Conservation (phyloP, 371 early-diverging fungal species). For the Mortierella sp. region DNA sequence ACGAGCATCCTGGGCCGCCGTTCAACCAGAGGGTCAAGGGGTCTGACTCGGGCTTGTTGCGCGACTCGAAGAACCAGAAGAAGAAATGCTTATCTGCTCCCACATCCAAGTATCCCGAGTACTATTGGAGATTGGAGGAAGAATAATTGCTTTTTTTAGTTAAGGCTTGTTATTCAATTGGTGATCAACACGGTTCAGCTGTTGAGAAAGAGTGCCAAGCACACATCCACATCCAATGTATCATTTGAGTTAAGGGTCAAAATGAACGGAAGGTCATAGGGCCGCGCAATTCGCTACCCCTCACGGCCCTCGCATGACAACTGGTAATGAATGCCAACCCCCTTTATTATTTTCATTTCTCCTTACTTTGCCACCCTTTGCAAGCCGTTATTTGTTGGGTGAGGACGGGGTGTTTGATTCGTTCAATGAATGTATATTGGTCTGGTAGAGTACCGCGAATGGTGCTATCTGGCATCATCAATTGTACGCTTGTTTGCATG, state of each 20-base stretch:
- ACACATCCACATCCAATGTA: background rate
- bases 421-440: background rate
- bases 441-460: background rate
- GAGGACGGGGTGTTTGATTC: background rate
- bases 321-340: background rate
- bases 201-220: background rate
- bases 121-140: slow-evolving; percentile 30
- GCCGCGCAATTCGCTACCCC: background rate
- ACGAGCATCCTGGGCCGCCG: slow-evolving; percentile 92
- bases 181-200: background rate
- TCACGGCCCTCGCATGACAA: background rate
- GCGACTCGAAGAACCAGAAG: slow-evolving; percentile 95
- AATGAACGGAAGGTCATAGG: background rate
- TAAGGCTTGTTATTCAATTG: background rate
- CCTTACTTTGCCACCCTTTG: background rate
- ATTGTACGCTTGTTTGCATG: background rate
- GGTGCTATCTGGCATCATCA: background rate
- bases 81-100: slow-evolving; percentile 78
- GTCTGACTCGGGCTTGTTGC: slow-evolving; percentile 77
- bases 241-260: slow-evolving; percentile 4
- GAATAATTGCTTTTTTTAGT: background rate
- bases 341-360: background rate
- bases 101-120: slow-evolving; percentile 78
- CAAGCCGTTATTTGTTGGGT: background rate
- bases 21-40: slow-evolving; percentile 89